Conservation (phyloP, 495 filamentous ascomycete genomes). For the Chaetomium tenue region DNA sequence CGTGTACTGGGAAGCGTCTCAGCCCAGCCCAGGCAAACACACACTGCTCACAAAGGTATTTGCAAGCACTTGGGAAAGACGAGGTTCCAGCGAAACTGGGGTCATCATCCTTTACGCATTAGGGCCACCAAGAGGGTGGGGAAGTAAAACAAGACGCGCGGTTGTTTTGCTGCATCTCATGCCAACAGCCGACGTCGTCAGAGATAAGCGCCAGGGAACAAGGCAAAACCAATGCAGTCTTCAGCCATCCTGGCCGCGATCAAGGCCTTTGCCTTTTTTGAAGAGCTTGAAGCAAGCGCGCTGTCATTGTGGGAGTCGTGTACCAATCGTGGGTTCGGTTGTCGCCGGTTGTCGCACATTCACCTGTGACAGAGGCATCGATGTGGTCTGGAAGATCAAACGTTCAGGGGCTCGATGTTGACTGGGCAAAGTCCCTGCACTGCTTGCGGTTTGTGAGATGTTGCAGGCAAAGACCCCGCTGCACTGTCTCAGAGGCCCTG, state of each 20-base stretch:
- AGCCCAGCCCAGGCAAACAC: constrained; percentile 13
- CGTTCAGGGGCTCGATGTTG: constrained; percentile 20
- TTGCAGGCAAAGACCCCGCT: not conserved
- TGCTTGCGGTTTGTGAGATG: not conserved
- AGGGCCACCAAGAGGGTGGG: not conserved
- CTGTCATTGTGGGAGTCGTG: not conserved
- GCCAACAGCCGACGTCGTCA: not conserved
- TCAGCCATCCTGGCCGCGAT: not conserved
- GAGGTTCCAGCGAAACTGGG: not conserved
- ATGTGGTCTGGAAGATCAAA: constrained; percentile 34
- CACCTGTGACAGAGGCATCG: constrained; percentile 21
- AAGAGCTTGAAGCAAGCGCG: not conserved
- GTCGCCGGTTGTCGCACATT: not conserved
- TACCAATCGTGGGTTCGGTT: not conserved
- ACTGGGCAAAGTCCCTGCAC: constrained; percentile 9
- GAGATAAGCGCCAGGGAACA: not conserved
- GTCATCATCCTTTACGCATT: not conserved
- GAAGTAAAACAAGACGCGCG: not conserved
- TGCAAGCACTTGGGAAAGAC: not conserved
- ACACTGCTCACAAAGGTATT: not conserved
- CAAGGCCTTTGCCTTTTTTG: not conserved
- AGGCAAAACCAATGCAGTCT: not conserved
- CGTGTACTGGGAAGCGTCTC: constrained; percentile 16
- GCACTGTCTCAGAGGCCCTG: constrained; percentile 22
- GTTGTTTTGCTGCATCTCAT: constrained; percentile 6